Percentiles rank a stretch among this genome's conserved stretches.
phyloP scores from a whole-genome alignment of 192 early-diverging fungal species.

The Coemansia sp. region DNA sequence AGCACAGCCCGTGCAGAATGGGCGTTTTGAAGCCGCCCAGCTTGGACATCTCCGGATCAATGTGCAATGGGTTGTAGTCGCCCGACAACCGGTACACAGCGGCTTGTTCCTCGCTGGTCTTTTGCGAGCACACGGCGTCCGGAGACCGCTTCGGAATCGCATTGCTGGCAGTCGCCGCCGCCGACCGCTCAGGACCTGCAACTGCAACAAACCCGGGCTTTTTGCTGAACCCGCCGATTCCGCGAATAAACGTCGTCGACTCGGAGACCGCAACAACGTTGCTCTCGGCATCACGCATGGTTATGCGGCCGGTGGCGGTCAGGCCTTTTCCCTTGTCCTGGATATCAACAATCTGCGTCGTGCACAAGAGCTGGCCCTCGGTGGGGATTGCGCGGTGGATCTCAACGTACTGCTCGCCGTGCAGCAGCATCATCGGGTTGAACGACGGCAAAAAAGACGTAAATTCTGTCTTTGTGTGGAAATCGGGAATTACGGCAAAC shows the following conservation, averaged over 20 bases:
- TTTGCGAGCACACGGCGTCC: slow-evolving; percentile 79
- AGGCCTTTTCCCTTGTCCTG: slow-evolving; percentile 90
- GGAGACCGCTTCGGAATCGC: slow-evolving; percentile 77
- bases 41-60: slow-evolving; percentile 91
- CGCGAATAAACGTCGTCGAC: slow-evolving; percentile 92
- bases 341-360: slow-evolving; percentile 81
- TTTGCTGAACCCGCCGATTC: slow-evolving; percentile 85
- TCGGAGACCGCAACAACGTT: slow-evolving; percentile 83
- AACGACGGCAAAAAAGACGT: slow-evolving; percentile 64
- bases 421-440: slow-evolving; percentile 95
- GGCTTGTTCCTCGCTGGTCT: slow-evolving; percentile 89
- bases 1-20: slow-evolving; percentile 95
- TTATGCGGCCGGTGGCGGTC: slow-evolving; percentile 66
- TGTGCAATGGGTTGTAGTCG: slow-evolving; percentile 97
- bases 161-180: slow-evolving; percentile 77
- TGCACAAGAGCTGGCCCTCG: slow-evolving; percentile 74
- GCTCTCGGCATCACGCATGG: slow-evolving; percentile 71
- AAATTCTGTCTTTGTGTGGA: slow-evolving; percentile 64
- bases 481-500: slow-evolving; percentile 85
- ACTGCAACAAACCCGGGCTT: slow-evolving; percentile 58
- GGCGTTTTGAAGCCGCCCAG: slow-evolving; percentile 96
- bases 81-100: slow-evolving; percentile 94
- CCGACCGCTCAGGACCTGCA: slow-evolving; percentile 57
- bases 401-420: slow-evolving; percentile 97
- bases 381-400: slow-evolving; percentile 85